Evolutionary conservation across 345 rosid genomes (phyloP), one percentile per base, ranked within the genome.

Genomic region (Litchi chinensis): DNA sequence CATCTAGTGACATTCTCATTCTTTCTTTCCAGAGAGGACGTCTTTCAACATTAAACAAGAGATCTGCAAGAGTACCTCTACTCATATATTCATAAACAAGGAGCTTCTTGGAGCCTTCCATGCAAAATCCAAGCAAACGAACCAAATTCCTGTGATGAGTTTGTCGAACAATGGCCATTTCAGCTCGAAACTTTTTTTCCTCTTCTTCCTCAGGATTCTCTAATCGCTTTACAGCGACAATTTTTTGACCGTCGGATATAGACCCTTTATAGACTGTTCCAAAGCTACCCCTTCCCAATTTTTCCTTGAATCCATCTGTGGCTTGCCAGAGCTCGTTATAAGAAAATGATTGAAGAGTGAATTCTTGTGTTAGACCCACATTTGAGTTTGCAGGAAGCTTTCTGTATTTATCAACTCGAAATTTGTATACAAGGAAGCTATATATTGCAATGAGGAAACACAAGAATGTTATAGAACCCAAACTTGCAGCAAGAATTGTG

Each of bases 361-460:
- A 63, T 12, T 63, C 67, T 24, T 12, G 37, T 10, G 37, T 24
- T 63, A 63, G 11, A 21, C 67, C 13, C 16, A 63, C 5, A 24
- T 22, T 63, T 22, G 32, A 21, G 15, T 63, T 63, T 63, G 5
- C 37, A 21, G 67, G 37, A 46, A 78, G 76, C 70, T 64, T 78
- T 40, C 32, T 70, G 6, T 75, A 59, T 63, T 22, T 21, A 3
- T 26, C 5, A 11, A 22, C 67, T 63, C 39, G 67, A 22, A 2
- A 26, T 24, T 12, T 21, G 39, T 22, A 63, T 6, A 26, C 37
- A 5, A 65, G 46, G 75, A 77, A 41, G 11, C 80, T 70, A 63
- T 69, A 77, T 5, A 76, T 22, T n/a, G 80, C 80, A 32, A 80
- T 41, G 15, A 68, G 22, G 16, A 66, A 66, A 57, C 76, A 85